phyloP scores from a whole-genome alignment of 2,329 filamentous ascomycete species.

The Epichloe coenophiala region DNA sequence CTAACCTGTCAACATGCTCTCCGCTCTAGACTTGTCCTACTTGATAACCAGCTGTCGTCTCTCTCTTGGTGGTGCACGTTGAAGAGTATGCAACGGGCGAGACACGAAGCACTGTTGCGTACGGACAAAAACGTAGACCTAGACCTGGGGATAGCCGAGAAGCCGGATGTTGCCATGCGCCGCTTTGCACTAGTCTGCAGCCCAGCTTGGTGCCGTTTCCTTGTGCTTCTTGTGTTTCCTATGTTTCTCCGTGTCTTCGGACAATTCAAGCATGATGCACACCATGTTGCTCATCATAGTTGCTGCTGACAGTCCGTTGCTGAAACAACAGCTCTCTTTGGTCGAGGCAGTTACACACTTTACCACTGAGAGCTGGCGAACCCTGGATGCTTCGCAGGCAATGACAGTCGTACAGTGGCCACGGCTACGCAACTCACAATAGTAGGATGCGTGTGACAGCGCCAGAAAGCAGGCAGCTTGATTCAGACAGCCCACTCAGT shows the following conservation, averaged over 20 bases:
- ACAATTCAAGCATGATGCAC: neutral
- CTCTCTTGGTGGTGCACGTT: neutral
- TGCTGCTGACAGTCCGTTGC: neutral
- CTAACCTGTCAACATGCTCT: neutral
- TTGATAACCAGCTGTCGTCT: too few species aligned
- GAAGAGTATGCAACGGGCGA: neutral
- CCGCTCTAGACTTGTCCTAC: neutral
- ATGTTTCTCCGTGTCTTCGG: neutral
- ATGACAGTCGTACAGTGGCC: neutral
- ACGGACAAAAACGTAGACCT: neutral
- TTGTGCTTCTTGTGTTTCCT: neutral
- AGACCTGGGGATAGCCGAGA: neutral
- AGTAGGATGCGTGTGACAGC: neutral
- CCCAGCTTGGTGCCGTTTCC: neutral
- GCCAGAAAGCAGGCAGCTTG: neutral
- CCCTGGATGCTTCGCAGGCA: slow-evolving; percentile 1
- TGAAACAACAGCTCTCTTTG: neutral
- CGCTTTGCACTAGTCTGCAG: neutral
- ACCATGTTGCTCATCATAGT: neutral
- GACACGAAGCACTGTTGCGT: neutral
- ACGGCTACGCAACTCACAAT: neutral
- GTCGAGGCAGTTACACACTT: neutral
- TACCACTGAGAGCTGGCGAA: neutral
- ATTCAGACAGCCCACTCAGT: too few species aligned
- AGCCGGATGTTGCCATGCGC: neutral